phyloP scores from a whole-genome alignment of 2,329 filamentous ascomycete genomes.

The Nakataea oryzae region DNA sequence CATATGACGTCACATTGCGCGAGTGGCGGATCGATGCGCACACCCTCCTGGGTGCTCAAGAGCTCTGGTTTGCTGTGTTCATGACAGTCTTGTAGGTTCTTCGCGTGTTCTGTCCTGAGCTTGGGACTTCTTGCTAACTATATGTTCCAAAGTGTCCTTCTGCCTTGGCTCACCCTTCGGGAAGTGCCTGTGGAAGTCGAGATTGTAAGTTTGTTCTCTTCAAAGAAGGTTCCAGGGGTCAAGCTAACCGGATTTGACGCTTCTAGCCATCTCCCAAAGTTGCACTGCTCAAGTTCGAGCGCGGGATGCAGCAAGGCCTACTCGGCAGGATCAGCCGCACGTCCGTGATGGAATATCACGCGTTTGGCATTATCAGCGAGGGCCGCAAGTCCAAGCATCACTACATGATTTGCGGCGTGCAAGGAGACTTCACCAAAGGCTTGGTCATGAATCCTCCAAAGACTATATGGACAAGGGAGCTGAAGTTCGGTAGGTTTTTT shows the following conservation, averaged over 20 bases:
- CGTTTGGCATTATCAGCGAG: constrained; percentile 30
- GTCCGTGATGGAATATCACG: constrained; percentile 31
- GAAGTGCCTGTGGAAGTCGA: constrained; percentile 27
- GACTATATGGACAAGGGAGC: constrained; percentile 26
- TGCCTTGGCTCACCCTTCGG: constrained; percentile 27
- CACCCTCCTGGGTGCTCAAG: constrained; percentile 23
- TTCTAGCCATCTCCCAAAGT: constrained; percentile 27
- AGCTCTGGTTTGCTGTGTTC: constrained; percentile 29
- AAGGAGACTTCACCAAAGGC: constrained; percentile 27
- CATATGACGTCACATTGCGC: constrained; percentile 22
- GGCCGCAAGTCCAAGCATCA: constrained; percentile 22
- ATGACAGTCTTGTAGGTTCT: constrained; percentile 26
- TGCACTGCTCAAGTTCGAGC: constrained; percentile 25
- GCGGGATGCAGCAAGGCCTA: constrained; percentile 30
- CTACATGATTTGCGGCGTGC: constrained; percentile 31
- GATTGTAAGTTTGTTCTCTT: constrained; percentile 17
- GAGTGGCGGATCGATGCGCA: constrained; percentile 22
- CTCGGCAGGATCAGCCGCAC: constrained; percentile 28
- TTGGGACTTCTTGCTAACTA: constrained; percentile 9
- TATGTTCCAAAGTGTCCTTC: constrained; percentile 18
- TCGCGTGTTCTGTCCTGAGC: background rate
- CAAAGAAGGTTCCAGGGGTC: background rate
- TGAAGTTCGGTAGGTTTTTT: constrained; percentile 24
- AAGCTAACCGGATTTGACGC: constrained; percentile 8
- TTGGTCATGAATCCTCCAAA: constrained; percentile 27